A percentile compares a stretch with the other conserved stretches of the same genome.
These are phyloP conservation scores for Flaveria brownii DNA, from an alignment of 129 eudicot species.

Conservation along the genomic window DNA sequence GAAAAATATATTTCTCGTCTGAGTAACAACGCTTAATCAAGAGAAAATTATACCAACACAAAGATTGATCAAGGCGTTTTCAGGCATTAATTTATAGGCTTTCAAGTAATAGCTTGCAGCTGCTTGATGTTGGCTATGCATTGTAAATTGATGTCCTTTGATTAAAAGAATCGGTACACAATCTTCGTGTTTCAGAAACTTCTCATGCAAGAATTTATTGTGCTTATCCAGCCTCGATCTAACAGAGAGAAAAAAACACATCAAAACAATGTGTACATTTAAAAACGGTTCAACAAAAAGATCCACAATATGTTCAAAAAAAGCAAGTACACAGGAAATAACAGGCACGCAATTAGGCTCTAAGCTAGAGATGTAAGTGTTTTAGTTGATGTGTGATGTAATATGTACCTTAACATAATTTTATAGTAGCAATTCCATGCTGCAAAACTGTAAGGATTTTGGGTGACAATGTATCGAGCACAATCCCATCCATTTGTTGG, in stretches of 20 bases:
- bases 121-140: constrained; percentile 78
- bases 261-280: not conserved
- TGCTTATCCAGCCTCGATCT: constrained; percentile 60
- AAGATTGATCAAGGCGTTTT: constrained; percentile 76
- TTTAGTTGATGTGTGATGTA: not conserved
- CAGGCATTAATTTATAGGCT: constrained; percentile 90
- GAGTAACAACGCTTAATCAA: not conserved
- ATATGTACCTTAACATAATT: constrained; percentile 62
- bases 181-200: constrained; percentile 60
- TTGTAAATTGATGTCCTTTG: constrained; percentile 68
- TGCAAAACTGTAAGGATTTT: constrained; percentile 81
- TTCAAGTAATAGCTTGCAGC: constrained; percentile 85
- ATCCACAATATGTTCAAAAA: constrained; percentile 11
- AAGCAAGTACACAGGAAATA: not conserved
- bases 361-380: not conserved
- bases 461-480: constrained; percentile 74
- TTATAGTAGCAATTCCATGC: constrained; percentile 97
- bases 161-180: constrained; percentile 69
- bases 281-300: not conserved
- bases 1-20: not conserved
- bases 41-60: constrained; percentile 58
- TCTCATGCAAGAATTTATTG: constrained; percentile 61
- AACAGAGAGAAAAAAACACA: not conserved
- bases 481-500: constrained; percentile 84
- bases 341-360: not conserved